Evolutionary conservation across 1,139 yeast species (phyloP).

Genomic region (Saccharomycopsis hybrid): DNA sequence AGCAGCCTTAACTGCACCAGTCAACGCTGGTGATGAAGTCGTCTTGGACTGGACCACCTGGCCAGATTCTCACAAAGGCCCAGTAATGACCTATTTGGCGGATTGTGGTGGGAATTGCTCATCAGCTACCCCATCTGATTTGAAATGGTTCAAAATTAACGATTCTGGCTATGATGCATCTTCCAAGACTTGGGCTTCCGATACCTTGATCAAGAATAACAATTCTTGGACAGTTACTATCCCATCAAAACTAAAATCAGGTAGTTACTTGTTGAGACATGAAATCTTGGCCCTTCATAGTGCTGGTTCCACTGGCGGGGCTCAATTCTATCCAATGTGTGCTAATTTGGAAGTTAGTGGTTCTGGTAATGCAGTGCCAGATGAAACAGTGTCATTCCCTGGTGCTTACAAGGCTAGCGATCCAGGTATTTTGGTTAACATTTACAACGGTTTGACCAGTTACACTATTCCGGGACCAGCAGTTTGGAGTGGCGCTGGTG

Average conservation of each 20-base stretch:
- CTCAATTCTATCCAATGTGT: constrained; percentile 20
- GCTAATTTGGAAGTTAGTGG: constrained; percentile 19
- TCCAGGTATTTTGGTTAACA: constrained; percentile 18
- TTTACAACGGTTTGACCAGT: constrained; percentile 13
- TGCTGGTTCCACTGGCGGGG: constrained; percentile 6
- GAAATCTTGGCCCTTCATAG: constrained; percentile 18
- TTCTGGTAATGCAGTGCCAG: constrained; percentile 18
- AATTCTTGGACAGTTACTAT: constrained; percentile 18
- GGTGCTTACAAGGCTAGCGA: constrained; percentile 20
- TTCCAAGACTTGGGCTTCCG: constrained; percentile 13
- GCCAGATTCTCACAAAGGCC: constrained; percentile 18
- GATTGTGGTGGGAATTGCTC: constrained; percentile 14
- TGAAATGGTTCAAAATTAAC: constrained; percentile 19
- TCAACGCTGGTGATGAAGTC: constrained; percentile 13
- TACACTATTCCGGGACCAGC: constrained; percentile 19
- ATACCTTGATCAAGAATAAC: constrained; percentile 15
- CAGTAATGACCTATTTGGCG: constrained; percentile 20
- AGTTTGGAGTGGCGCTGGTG: neutral
- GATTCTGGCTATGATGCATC: constrained; percentile 14
- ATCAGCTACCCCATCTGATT: constrained; percentile 10
- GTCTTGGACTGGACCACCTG: constrained; percentile 18
- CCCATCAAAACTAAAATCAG: constrained; percentile 17
- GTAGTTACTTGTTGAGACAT: constrained; percentile 19
- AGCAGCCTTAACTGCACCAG: constrained; percentile 10
- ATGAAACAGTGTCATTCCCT: constrained; percentile 20